Evolutionary conservation across 2,329 filamentous ascomycete species (phyloP), one percentile per base, ranked within the genome.

Genomic region (Diaporthe velutina): DNA sequence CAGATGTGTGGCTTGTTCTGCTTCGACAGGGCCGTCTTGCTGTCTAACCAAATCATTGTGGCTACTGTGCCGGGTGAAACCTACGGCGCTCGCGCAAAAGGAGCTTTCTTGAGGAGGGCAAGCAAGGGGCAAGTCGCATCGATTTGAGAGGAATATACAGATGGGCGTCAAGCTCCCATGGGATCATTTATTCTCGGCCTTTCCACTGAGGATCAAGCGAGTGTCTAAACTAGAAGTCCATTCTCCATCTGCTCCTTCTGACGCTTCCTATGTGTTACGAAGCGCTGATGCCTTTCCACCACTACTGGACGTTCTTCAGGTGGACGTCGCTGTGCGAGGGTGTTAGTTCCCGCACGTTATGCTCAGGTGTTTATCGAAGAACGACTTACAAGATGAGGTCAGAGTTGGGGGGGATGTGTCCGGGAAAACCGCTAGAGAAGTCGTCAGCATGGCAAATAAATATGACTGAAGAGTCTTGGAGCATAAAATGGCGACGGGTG

Each of bases 311-410:
- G 15, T 76, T 76, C 79, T 83, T 83, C 55, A 84, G 81, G 75
- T 81, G 71, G 28, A 83, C 82, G 45, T 83, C 81, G 77, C 82
- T 84, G 70, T 28, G 25, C 4, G 25, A 13, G 2, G 9, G 19
- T 61, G 68, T 82, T 72, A 83, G 79, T 68, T 17, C 17, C 25
- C 28, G 42, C 57, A 19, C 22, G 5, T 35, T 22, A 17, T 48
- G 3, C 19, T 57, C 4, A 55, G 19, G 15, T 17, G 12, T 28
- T 25, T n/a, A 4, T 9, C 2, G 19, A 19, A 7, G 35, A 7
- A 50, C n/a, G 22, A 91, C 94, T 89, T 89, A 97, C 95, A 97
- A 97, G 86, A 97, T 89, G 77, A 98, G 89, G 78, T 89, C 91
- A n/a, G 94, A 86, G 80, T 93, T 90, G 52, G 92, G 84, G 76